Percentiles rank a stretch among this genome's conserved stretches.
These are phyloP conservation scores for Trametopsis cervina DNA, from an alignment of 768 basidiomycete species.

Conservation along the genomic window DNA sequence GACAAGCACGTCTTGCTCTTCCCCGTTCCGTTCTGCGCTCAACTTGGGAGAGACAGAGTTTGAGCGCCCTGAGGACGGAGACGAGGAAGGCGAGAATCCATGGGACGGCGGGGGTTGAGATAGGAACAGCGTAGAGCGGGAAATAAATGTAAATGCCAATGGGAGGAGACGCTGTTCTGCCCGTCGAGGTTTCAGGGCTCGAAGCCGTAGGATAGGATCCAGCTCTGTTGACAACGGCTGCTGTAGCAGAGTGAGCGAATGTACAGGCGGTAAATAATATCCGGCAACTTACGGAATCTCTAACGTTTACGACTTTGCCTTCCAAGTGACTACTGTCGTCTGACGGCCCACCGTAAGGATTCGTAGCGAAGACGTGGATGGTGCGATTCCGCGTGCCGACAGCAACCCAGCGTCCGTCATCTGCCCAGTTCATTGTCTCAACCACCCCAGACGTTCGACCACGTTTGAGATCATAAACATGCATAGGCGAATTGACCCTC, in stretches of 20 bases:
- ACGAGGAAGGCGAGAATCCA: slow-evolving; percentile 14
- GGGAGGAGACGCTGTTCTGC: slow-evolving; percentile 29
- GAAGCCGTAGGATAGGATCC: slow-evolving; percentile 49
- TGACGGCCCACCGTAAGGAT: slow-evolving; percentile 68
- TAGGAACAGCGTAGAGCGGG: slow-evolving; percentile 30
- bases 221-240: slow-evolving; percentile 49
- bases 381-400: slow-evolving; percentile 59
- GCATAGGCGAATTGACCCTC: slow-evolving; percentile 30
- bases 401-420: slow-evolving; percentile 63
- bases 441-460: slow-evolving; percentile 66
- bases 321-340: slow-evolving; percentile 57
- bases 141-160: slow-evolving; percentile 51
- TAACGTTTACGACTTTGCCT: slow-evolving; percentile 48
- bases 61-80: slow-evolving; percentile 24
- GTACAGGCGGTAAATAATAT: background rate
- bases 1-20: slow-evolving; percentile 60
- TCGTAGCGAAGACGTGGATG: slow-evolving; percentile 66
- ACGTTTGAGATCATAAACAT: slow-evolving; percentile 63
- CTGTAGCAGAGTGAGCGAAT: slow-evolving; percentile 21
- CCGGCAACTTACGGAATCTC: slow-evolving; percentile 36
- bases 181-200: slow-evolving; percentile 20
- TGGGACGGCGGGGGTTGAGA: slow-evolving; percentile 7
- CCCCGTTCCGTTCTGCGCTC: slow-evolving; percentile 23
- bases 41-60: slow-evolving; percentile 22
- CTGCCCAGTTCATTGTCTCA: slow-evolving; percentile 44